phyloP scores from a whole-genome alignment of 495 filamentous ascomycete genomes.

The Hypoxylon trugodes region DNA sequence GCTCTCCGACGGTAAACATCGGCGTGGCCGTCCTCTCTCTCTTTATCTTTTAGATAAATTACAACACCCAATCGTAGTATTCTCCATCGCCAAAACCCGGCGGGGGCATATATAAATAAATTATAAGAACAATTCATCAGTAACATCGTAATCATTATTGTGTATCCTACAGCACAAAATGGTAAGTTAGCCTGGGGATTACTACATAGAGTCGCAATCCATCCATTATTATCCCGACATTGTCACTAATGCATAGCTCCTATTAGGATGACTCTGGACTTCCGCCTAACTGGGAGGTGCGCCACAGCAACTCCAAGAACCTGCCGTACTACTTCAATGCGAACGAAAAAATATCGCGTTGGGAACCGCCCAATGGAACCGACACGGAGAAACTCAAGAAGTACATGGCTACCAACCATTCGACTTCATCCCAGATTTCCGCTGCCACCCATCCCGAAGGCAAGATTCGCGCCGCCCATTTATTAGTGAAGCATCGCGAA shows the following conservation, averaged over 20 bases:
- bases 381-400: constrained; percentile 88
- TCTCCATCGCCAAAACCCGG: background rate
- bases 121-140: constrained; percentile 4
- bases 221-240: background rate
- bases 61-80: background rate
- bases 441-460: constrained; percentile 66
- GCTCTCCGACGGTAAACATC: constrained; percentile 5
- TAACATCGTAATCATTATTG: constrained; percentile 3
- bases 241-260: constrained; percentile 19
- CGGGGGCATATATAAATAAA: background rate
- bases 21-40: background rate
- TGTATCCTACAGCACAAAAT: constrained; percentile 18
- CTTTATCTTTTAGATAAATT: constrained; percentile 7
- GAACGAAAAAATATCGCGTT: constrained; percentile 80
- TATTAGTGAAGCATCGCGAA: constrained; percentile 91
- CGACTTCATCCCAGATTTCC: constrained; percentile 59
- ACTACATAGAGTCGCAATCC: background rate
- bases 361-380: constrained; percentile 89
- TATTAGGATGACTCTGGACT: constrained; percentile 78
- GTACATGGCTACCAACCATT: constrained; percentile 90
- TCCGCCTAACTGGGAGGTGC: constrained; percentile 89
- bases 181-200: constrained; percentile 16
- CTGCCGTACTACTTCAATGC: constrained; percentile 98
- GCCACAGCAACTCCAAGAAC: constrained; percentile 95
- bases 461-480: constrained; percentile 90